Evolutionary conservation across 495 filamentous ascomycete genomes (phyloP), one percentile per base, ranked within the genome.

Genomic region (Tricharina praecox): DNA sequence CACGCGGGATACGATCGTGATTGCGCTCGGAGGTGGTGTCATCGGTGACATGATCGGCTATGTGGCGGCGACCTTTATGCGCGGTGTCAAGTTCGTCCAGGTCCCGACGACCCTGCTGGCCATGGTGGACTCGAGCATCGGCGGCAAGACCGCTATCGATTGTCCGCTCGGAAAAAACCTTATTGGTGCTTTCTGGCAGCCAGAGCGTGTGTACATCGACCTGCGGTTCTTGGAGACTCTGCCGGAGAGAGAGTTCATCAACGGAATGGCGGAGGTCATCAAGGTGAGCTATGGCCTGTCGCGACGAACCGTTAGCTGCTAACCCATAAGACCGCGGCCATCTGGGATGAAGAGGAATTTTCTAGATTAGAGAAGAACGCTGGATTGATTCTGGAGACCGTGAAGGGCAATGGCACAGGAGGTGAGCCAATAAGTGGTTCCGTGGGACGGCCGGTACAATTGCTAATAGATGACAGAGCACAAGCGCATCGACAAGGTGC

Each of bases 41-140:
- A 93, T 97, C 67, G 90, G 90, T 18, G 90, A 97, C 62, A 79
- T 96, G 77, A 85, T 93, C 49, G 90, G 90, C 43, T 97, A 93
- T 64, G 82, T 95, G 19, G 90, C 90, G 19, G 81, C 90, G 33
- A 97, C 90, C 42, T 97, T 95, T 68, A 97, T 96, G 87, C 77
- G 90, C 49, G 92, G 92, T 37, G 82, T 97, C 39, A 82, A 82
- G 54, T 93, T 90, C 65, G 85, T 94, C 26, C 92, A 97, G 67
- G 85, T 96, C 44, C 90, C 90, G 2, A 96, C 90, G 33, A 93
- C 87, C 0, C 70, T 97, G 30, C 73, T 97, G 47, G 75, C 92
- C 50, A 97, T 97, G 90, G 90, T 97, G 16, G 90, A 97, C 66
- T 95, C 87, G 24, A 93, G 85, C 34, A 94, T 97, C 63, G 90